These are phyloP conservation scores for Wickerhamiella shivajii DNA, from an alignment of 805 yeast species.

Conservation along the genomic window DNA sequence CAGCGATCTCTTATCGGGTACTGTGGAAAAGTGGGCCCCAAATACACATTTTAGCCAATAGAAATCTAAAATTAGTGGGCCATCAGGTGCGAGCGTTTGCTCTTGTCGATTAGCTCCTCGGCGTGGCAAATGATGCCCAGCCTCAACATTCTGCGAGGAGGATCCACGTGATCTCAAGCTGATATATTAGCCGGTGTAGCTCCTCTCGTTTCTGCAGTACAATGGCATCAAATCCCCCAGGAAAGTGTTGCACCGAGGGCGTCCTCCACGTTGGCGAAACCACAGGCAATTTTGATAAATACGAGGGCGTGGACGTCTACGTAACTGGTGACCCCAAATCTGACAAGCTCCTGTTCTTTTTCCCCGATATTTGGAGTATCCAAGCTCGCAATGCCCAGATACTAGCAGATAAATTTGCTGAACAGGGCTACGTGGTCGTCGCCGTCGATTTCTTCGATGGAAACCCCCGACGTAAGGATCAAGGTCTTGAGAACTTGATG, in stretches of 20 bases:
- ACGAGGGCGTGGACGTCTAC: conserved; percentile 30
- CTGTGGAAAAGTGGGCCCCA: no score
- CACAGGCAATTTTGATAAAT: conserved; percentile 16
- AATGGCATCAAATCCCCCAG: conserved; percentile 25
- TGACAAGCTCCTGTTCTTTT: conserved; percentile 41
- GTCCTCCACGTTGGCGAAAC: conserved; percentile 20
- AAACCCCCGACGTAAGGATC: conserved; percentile 25
- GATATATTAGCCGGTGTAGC: no score
- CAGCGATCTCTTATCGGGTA: no score
- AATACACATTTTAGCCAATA: no score
- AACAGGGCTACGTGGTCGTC: conserved; percentile 46
- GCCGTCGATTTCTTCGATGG: conserved; percentile 63
- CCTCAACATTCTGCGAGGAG: no score
- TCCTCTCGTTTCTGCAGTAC: not conserved
- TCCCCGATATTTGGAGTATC: conserved; percentile 58
- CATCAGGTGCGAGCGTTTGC: no score
- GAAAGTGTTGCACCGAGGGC: conserved; percentile 24
- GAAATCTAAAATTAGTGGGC: no score
- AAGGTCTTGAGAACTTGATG: conserved; percentile 16
- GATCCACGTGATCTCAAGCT: no score
- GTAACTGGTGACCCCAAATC: conserved; percentile 34
- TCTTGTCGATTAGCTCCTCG: no score
- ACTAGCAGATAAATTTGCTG: conserved; percentile 37
- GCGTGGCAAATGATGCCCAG: no score
- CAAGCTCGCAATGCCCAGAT: conserved; percentile 41